Evolutionary conservation across 148 eudicot genomes (phyloP), one percentile per base, ranked within the genome.

Genomic region (Camellia granthamiana): DNA sequence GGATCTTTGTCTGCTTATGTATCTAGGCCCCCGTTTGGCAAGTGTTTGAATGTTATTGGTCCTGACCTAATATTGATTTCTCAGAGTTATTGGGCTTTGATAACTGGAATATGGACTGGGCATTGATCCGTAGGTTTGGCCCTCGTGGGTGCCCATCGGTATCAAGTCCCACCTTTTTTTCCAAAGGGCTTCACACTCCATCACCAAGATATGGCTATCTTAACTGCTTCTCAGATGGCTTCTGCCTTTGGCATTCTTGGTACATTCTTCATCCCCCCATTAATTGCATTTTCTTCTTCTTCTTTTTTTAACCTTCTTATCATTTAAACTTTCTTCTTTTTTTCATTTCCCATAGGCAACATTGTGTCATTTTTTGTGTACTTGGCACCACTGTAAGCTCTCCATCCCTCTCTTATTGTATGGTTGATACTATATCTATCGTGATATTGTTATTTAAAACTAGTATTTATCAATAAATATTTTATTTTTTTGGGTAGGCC

Each of bases 311-410:
- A 49, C 14, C 9, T 63, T 51, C 51, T 63, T 19, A 51, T 69
- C 23, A 59, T 23, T 63, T 69, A 10, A 21, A 5, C 2, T 10
- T 21, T 14, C 7, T 21, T 14, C 10, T 78, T 74, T 7, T 4
- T 43, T 56, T 60, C 7, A 59, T 78, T 58, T 44, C 69, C 44
- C 42, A 23, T 51, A 89, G 92, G 92, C 74, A 89, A 87, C 69
- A 80, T 90, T 74, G 90, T 93, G 78, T 93, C 97, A 23, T 88
- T 91, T 79, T 81, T 88, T 77, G 97, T 93, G 81, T 91, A 74
- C 89, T 77, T 93, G 81, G 86, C 97, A 6, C 97, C 97, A 42
- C 11, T 90, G 97, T 92, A 90, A 84, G 93, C 13, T 42, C 64
- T 47, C 78, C 62, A 16, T 51, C 54, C 41, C 60, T 43, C 54